A percentile compares a stretch with the other conserved stretches of the same genome.
Evolutionary conservation across 768 basidiomycete species (phyloP).

Genomic region (Sarcodon sp.): DNA sequence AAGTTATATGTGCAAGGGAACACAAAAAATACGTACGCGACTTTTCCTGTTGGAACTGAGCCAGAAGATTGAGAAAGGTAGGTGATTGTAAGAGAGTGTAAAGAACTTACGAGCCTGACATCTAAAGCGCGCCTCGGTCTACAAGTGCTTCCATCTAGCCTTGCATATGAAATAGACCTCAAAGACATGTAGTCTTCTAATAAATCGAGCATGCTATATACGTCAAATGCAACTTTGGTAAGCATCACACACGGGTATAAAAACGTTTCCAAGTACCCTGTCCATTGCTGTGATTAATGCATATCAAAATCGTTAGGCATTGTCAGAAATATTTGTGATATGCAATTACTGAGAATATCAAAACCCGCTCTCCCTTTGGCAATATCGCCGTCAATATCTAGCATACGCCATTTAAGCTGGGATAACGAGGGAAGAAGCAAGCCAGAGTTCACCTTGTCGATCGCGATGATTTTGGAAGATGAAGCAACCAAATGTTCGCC

Average conservation of each 20-base stretch:
- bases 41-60: slow-evolving; percentile 43
- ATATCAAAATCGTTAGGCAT: slow-evolving; percentile 1
- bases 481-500: slow-evolving; percentile 44
- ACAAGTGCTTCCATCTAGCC: slow-evolving; percentile 41
- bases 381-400: slow-evolving; percentile 34
- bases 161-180: slow-evolving; percentile 44
- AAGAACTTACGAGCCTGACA: slow-evolving; percentile 34
- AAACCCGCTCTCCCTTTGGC: slow-evolving; percentile 46
- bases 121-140: slow-evolving; percentile 44
- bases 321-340: neutral
- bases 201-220: slow-evolving; percentile 49
- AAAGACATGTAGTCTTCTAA: slow-evolving; percentile 56
- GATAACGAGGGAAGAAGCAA: too few relatives aligned
- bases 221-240: neutral
- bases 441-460: slow-evolving; percentile 30
- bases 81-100: neutral
- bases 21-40: slow-evolving; percentile 27
- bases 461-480: slow-evolving; percentile 40
- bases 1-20: neutral
- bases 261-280: slow-evolving; percentile 18
- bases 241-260: neutral
- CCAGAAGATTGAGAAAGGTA: neutral
- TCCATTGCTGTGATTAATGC: slow-evolving; percentile 39
- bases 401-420: too few relatives aligned
- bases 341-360: slow-evolving; percentile 47